phyloP scores from a whole-genome alignment of 768 basidiomycete genomes.

The Austroboletus eburneus region DNA sequence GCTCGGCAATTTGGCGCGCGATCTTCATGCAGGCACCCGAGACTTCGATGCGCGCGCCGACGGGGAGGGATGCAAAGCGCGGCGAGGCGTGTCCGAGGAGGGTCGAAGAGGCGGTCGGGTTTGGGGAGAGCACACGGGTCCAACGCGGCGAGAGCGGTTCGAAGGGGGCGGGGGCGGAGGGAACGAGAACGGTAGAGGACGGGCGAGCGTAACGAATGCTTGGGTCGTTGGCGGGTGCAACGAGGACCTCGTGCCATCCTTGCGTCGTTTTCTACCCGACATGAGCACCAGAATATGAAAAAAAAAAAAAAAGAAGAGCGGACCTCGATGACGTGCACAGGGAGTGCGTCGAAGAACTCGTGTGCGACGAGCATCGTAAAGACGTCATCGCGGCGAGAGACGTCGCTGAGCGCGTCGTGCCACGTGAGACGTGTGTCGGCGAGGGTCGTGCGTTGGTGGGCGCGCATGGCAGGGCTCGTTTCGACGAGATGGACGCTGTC shows the following conservation, averaged over 20 bases:
- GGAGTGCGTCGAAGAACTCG: conserved; percentile 97
- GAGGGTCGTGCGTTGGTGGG: conserved; percentile 57
- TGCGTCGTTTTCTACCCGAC: conserved; percentile 58
- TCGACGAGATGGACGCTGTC: conserved; percentile 75
- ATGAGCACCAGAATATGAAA: neutral
- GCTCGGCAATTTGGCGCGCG: conserved; percentile 61
- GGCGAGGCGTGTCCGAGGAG: conserved; percentile 63
- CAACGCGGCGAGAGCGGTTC: conserved; percentile 37
- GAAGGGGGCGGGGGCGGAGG: neutral
- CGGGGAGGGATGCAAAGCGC: conserved; percentile 63
- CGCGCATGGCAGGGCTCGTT: conserved; percentile 64
- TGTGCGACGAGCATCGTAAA: conserved; percentile 92
- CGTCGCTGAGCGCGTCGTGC: conserved; percentile 69
- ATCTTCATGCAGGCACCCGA: conserved; percentile 66
- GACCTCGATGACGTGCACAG: conserved; percentile 87
- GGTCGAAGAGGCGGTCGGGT: conserved; percentile 48
- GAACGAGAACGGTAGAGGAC: conserved; percentile 10
- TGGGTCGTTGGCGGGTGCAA: conserved; percentile 47
- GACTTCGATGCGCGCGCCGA: conserved; percentile 77
- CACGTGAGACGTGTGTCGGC: conserved; percentile 47
- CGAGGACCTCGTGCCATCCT: conserved; percentile 85
- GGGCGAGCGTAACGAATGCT: conserved; percentile 25
- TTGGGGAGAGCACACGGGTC: conserved; percentile 61
- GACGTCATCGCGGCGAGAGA: conserved; percentile 43
- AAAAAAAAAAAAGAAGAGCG: conserved; percentile 4